These are phyloP conservation scores for Fusarium miscanthi DNA, from an alignment of 2,329 filamentous ascomycete genomes.

Conservation along the genomic window DNA sequence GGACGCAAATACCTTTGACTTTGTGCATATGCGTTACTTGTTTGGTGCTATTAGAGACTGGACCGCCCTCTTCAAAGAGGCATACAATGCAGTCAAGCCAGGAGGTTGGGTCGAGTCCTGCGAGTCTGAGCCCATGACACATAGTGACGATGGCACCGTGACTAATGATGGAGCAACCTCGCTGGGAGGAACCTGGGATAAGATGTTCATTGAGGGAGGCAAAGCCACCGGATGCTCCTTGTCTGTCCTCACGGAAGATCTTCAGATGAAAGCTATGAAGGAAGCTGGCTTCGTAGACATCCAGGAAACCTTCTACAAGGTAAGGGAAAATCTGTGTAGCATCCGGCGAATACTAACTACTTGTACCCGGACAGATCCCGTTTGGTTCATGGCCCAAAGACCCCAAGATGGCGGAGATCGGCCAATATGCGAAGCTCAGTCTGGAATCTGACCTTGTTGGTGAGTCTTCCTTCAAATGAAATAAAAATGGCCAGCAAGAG, in stretches of 20 bases:
- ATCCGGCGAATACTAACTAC: neutral
- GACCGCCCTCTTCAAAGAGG: conserved; percentile 7
- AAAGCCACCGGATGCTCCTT: conserved; percentile 1
- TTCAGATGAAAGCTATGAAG: conserved; percentile 15
- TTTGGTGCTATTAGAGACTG: conserved; percentile 14
- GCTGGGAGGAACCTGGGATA: conserved; percentile 11
- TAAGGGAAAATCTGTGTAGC: neutral
- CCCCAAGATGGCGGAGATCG: conserved; percentile 6
- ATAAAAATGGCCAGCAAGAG: neutral
- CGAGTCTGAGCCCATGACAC: conserved; percentile 8
- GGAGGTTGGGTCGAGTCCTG: conserved; percentile 19
- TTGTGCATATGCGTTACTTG: conserved; percentile 19
- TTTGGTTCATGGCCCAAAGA: conserved; percentile 19
- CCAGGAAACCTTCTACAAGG: conserved; percentile 5
- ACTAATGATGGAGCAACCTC: neutral
- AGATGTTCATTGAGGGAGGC: conserved; percentile 10
- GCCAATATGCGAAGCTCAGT: conserved; percentile 15
- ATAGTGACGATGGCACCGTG: conserved; percentile 16
- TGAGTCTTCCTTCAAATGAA: neutral
- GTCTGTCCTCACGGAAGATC: neutral
- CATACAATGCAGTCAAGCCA: conserved; percentile 4
- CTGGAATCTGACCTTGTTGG: conserved; percentile 21
- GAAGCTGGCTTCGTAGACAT: conserved; percentile 21
- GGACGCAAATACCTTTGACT: conserved; percentile 10
- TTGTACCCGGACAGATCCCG: neutral